Conservation (phyloP, 2,329 filamentous ascomycete genomes). For the Biscogniauxia sp. region DNA sequence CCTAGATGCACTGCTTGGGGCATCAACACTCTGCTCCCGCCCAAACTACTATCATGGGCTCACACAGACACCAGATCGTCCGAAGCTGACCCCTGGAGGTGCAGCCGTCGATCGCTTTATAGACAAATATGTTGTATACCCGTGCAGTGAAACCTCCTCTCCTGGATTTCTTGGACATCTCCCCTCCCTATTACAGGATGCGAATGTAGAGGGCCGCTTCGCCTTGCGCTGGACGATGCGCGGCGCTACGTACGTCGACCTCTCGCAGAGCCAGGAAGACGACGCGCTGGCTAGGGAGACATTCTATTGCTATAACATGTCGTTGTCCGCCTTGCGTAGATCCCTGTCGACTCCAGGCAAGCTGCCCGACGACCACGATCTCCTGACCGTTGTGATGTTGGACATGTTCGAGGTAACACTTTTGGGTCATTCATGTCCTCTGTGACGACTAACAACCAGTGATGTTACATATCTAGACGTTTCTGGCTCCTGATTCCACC, state of each 20-base stretch:
- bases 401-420: constrained; percentile 39
- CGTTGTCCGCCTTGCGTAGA: constrained; percentile 33
- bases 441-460: neutral
- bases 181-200: constrained; percentile 35
- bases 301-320: constrained; percentile 35
- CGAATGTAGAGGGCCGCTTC: constrained; percentile 35
- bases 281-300: constrained; percentile 26
- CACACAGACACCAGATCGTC: constrained; percentile 11
- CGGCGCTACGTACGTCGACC: constrained; percentile 36
- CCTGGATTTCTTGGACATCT: constrained; percentile 40
- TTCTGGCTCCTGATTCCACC: constrained; percentile 30
- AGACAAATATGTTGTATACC: constrained; percentile 39
- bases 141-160: constrained; percentile 35
- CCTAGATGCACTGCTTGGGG: neutral
- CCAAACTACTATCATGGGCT: constrained; percentile 24
- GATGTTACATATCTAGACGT: constrained; percentile 24
- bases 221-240: constrained; percentile 39
- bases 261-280: constrained; percentile 26
- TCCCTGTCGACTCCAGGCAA: constrained; percentile 33
- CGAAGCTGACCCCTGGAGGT: constrained; percentile 26
- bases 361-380: constrained; percentile 37
- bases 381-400: constrained; percentile 40
- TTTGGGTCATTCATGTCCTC: neutral
- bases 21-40: neutral
- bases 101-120: constrained; percentile 33